Conservation (phyloP, 306 rosid species). For the Hylodesmum podocarpum region DNA sequence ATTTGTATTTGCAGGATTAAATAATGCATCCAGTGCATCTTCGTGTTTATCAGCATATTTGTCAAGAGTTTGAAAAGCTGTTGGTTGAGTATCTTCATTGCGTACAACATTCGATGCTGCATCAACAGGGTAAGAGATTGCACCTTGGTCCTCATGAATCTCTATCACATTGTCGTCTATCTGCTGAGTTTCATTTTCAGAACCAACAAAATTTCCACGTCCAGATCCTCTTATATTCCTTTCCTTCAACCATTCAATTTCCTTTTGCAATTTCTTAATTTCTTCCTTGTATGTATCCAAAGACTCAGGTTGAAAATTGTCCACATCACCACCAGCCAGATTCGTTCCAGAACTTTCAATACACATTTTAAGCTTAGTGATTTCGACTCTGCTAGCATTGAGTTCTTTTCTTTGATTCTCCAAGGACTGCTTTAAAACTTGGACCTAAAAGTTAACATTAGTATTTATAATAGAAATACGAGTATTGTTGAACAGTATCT, state of each 20-base stretch:
- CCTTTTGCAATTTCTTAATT: conserved; percentile 63
- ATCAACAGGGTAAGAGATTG: conserved; percentile 41
- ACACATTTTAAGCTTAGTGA: conserved; percentile 70
- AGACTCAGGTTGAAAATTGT: conserved; percentile 41
- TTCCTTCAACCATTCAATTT: conserved; percentile 65
- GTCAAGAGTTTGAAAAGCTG: conserved; percentile 33
- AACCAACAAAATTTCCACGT: conserved; percentile 33
- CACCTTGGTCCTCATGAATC: conserved; percentile 71
- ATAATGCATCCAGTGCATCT: conserved; percentile 42
- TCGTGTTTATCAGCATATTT: conserved; percentile 40
- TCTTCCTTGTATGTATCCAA: conserved; percentile 75
- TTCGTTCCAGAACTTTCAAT: conserved; percentile 46
- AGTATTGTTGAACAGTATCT: conserved; percentile 23
- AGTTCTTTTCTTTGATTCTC: conserved; percentile 75
- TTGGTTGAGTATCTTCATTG: conserved; percentile 44
- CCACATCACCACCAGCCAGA: conserved; percentile 39
- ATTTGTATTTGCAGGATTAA: conserved; percentile 33
- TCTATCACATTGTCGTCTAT: conserved; percentile 65
- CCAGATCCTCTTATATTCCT: conserved; percentile 33
- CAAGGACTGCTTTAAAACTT: conserved; percentile 68
- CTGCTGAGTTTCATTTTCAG: conserved; percentile 45
- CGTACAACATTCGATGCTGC: conserved; percentile 25
- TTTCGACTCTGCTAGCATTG: conserved; percentile 68
- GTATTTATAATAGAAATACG: conserved; percentile 26
- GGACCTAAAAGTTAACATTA: conserved; percentile 56